These are phyloP conservation scores for Ustilago trichophora DNA, from an alignment of 1,284 basidiomycete species.

Conservation along the genomic window DNA sequence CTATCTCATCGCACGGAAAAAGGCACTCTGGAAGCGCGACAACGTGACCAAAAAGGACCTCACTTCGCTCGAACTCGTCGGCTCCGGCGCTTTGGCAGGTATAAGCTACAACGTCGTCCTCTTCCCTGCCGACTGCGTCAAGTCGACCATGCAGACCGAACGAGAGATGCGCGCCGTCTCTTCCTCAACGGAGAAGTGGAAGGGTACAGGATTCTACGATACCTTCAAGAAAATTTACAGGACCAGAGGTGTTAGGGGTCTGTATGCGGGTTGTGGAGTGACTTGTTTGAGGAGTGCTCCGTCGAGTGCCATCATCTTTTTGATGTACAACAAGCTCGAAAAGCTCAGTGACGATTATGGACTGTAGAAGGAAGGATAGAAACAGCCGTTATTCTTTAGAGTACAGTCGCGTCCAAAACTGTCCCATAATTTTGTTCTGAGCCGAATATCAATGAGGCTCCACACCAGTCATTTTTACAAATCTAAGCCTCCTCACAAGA, in stretches of 20 bases:
- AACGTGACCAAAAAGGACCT: conserved; percentile 70
- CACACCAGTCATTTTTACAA: too few relatives aligned
- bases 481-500: too few relatives aligned
- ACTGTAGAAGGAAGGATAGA: too few relatives aligned
- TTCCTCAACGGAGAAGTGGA: too few relatives aligned
- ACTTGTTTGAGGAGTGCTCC: conserved; percentile 88
- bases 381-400: too few relatives aligned
- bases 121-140: conserved; percentile 82
- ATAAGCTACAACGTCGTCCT: conserved; percentile 77
- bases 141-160: conserved; percentile 93
- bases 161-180: conserved; percentile 77
- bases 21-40: conserved; percentile 60
- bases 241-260: conserved; percentile 79
- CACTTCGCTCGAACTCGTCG: conserved; percentile 80
- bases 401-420: too few relatives aligned
- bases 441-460: too few relatives aligned
- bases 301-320: conserved; percentile 54
- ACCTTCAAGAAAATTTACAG: conserved; percentile 79
- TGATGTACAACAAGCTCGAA: conserved; percentile 62
- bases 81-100: conserved; percentile 86
- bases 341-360: conserved; percentile 48
- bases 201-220: conserved; percentile 73
- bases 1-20: conserved; percentile 41
- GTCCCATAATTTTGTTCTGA: too few relatives aligned
- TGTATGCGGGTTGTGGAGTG: conserved; percentile 93